Evolutionary conservation across 2,329 filamentous ascomycete species (phyloP).

Genomic region (Venturia nashicola): DNA sequence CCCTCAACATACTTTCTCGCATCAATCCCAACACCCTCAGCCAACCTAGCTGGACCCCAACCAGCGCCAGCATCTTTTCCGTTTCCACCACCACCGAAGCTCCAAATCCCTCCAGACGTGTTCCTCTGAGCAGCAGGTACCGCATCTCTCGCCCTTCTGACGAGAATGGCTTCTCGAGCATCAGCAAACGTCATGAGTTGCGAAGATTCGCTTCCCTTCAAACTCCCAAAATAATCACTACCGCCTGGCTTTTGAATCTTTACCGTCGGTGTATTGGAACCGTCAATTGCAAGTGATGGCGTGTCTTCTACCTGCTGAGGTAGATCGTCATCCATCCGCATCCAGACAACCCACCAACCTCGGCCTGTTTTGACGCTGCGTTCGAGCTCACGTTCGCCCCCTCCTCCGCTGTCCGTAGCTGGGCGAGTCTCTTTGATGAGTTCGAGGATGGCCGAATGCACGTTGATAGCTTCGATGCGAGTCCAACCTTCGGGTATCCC

Average conservation of each 20-base stretch:
- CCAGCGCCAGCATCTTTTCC: slow-evolving; percentile 25
- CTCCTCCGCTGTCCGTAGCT: slow-evolving; percentile 16
- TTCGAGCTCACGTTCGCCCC: slow-evolving; percentile 35
- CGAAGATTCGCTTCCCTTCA: neutral
- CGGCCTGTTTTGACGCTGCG: slow-evolving; percentile 49
- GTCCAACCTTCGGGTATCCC: slow-evolving; percentile 9
- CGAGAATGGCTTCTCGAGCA: slow-evolving; percentile 12
- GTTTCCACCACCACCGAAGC: slow-evolving; percentile 19
- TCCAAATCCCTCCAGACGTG: slow-evolving; percentile 13
- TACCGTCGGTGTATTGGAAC: neutral
- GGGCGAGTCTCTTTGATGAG: slow-evolving; percentile 41
- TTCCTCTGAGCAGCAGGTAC: neutral
- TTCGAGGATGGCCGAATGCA: slow-evolving; percentile 47
- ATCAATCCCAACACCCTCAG: slow-evolving; percentile 65
- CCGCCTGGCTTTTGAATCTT: neutral
- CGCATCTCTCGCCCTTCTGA: slow-evolving; percentile 11
- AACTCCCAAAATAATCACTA: neutral
- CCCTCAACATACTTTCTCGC: slow-evolving; percentile 64
- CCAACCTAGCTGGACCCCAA: slow-evolving; percentile 47
- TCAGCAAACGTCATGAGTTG: slow-evolving; percentile 1
- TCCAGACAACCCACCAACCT: slow-evolving; percentile 59
- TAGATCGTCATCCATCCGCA: slow-evolving; percentile 29
- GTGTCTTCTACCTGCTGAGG: neutral
- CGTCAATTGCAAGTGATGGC: neutral
- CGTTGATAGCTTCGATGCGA: slow-evolving; percentile 47